Base-by-base conservation (phyloP, 257 asterid genomes). In the Forsythia viridissima region DNA sequence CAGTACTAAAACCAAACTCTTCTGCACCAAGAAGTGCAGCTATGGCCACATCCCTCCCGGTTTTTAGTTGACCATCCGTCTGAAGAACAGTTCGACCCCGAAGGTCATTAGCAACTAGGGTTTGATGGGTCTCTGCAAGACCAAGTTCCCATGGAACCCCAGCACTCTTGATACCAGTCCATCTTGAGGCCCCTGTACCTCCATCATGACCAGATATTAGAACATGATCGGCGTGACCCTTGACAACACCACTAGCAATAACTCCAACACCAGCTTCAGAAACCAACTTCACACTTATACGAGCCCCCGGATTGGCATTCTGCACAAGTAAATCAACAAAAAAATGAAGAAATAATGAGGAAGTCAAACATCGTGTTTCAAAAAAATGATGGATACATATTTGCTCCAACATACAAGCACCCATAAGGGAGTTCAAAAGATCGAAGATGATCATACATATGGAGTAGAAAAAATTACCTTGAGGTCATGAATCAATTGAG, bases 111-210 rank as follows among this genome's bases (percentile, higher is more conserved):
- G 99, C 99, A 78, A 96, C 99, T 80, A 96, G 85, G 59, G 99
- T 96, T 83, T 96, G 99, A 82, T 96, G 99, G 18, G 99, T 96
- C 87, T 96, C 99, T 18, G 98, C 98, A 37, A 96, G 93, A 80
- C 99, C 99, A 82, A 96, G 98, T 84, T 96, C 99, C 99, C 99
- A 96, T 10, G 99, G 99, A 68, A 96, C 91, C 81, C 99, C 99
- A 13, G 99, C 99, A 82, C 91, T 93, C 87, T 96, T 96, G 84
- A 96, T 96, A 59, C 99, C 98, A 66, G 99, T 93, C 99, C 99
- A 96, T 85, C 98, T 83, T 70, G 98, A 89, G 71, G 99, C 99
- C 43, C 99, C 99, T 1, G 99, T 96, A 68, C 99, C 99, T 80
- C 99, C 99, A 85, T 96, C 99, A 70, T 96, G 99, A 83, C 99